These are phyloP conservation scores for Sphagnum magellanicum DNA, from an alignment of 228 moss, liverwort and hornwort genomes.

Conservation along the genomic window DNA sequence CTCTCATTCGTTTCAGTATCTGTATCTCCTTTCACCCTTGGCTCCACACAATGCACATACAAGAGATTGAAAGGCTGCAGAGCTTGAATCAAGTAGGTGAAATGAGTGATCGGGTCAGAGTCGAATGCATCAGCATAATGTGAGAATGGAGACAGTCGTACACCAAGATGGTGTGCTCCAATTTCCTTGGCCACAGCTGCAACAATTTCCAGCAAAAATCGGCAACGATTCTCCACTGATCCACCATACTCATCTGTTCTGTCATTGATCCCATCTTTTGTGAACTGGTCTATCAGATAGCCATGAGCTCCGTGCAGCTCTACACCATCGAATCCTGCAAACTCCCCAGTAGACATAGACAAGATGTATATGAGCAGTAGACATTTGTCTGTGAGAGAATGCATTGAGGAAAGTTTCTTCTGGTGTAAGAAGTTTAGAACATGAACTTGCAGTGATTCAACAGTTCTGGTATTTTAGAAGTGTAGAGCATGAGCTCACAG, in stretches of 20 bases:
- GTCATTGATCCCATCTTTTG: conserved; percentile 52
- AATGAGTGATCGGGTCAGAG: conserved; percentile 9
- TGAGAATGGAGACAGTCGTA: conserved; percentile 56
- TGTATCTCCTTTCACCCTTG: conserved; percentile 7
- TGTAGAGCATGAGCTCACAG: too few species aligned
- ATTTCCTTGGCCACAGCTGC: conserved; percentile 26
- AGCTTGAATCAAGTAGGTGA: conserved; percentile 21
- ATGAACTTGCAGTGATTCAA: too few species aligned
- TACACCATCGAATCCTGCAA: conserved; percentile 55
- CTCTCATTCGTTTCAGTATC: not conserved
- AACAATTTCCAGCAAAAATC: conserved; percentile 39
- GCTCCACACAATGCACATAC: conserved; percentile 49
- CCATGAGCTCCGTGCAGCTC: conserved; percentile 63
- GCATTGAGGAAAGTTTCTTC: too few species aligned
- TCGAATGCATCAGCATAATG: conserved; percentile 24
- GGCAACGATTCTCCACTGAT: conserved; percentile 39
- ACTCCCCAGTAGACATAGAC: too few species aligned
- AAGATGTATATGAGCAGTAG: too few species aligned
- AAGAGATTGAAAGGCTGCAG: conserved; percentile 6
- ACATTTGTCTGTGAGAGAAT: too few species aligned
- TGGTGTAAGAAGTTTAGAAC: too few species aligned
- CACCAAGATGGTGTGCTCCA: conserved; percentile 28
- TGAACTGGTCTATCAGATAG: conserved; percentile 55
- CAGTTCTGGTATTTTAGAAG: too few species aligned
- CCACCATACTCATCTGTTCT: conserved; percentile 63